Conservation (phyloP, 805 yeast genomes). For the Ogataea minuta region DNA sequence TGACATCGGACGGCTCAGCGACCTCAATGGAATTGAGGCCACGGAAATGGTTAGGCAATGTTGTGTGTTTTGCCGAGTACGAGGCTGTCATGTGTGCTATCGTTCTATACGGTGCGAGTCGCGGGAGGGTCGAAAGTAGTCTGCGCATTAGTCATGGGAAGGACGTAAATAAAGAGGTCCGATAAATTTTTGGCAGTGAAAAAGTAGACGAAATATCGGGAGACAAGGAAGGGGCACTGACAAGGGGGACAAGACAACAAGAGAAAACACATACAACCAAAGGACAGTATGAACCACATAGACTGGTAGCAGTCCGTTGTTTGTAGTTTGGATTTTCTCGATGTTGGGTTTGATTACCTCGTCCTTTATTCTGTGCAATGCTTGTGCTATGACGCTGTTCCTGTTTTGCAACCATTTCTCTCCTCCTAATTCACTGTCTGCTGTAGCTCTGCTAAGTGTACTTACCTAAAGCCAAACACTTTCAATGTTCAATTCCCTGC, state of each 20-base stretch:
- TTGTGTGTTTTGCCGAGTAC: constrained; percentile 25
- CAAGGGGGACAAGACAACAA: no score
- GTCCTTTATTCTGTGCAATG: no score
- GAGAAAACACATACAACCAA: no score
- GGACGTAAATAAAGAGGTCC: constrained; percentile 1
- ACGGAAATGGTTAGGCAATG: constrained; percentile 68
- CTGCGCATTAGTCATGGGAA: constrained; percentile 13
- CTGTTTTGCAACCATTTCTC: no score
- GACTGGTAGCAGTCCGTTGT: no score
- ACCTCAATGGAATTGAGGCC: constrained; percentile 76
- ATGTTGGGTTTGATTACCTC: no score
- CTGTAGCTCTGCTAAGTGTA: background rate
- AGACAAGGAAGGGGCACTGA: no score
- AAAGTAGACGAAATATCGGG: no score
- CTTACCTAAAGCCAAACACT: constrained; percentile 13
- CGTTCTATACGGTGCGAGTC: constrained; percentile 4
- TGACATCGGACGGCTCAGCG: constrained; percentile 76
- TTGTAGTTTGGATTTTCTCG: no score
- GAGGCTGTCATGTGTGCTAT: constrained; percentile 20
- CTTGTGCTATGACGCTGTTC: background rate
- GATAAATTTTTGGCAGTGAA: background rate
- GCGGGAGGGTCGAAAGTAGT: constrained; percentile 8
- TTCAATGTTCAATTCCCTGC: constrained; percentile 1
- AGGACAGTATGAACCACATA: no score
- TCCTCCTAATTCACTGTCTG: no score